A percentile compares a stretch with the other conserved stretches of the same genome.
Evolutionary conservation across 148 eudicot genomes (phyloP).

Genomic region (Persicaria maculosa): DNA sequence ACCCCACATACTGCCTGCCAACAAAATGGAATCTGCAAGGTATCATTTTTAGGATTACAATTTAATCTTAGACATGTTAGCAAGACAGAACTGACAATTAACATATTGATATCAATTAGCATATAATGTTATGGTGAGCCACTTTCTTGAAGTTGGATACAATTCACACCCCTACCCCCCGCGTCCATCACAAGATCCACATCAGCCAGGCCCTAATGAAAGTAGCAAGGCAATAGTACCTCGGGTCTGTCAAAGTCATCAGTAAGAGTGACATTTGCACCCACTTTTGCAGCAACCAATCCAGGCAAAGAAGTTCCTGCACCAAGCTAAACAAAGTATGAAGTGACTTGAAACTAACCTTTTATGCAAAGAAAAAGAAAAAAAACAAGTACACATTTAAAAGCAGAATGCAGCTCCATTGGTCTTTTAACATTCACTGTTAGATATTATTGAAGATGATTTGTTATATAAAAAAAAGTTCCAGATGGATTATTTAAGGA

Average conservation of each 20-base stretch:
- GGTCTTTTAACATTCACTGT: background rate
- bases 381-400: background rate
- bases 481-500: background rate
- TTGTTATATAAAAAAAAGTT: too few species aligned
- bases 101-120: background rate
- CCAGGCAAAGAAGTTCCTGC: conserved; percentile 98
- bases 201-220: background rate
- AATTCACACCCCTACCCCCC: background rate
- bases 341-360: background rate
- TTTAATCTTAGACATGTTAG: background rate
- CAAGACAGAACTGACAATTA: background rate
- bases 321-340: conserved; percentile 52
- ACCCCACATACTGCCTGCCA: background rate
- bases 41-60: background rate
- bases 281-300: conserved; percentile 85
- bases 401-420: background rate
- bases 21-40: background rate
- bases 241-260: conserved; percentile 55
- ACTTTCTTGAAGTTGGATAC: background rate
- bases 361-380: background rate
- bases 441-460: background rate
- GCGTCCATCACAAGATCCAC: background rate
- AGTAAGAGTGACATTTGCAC: conserved; percentile 77
- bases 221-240: conserved; percentile 27
- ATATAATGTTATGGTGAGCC: background rate